Evolutionary conservation across 1,139 yeast genomes (phyloP).

Genomic region (Pichia sp.): DNA sequence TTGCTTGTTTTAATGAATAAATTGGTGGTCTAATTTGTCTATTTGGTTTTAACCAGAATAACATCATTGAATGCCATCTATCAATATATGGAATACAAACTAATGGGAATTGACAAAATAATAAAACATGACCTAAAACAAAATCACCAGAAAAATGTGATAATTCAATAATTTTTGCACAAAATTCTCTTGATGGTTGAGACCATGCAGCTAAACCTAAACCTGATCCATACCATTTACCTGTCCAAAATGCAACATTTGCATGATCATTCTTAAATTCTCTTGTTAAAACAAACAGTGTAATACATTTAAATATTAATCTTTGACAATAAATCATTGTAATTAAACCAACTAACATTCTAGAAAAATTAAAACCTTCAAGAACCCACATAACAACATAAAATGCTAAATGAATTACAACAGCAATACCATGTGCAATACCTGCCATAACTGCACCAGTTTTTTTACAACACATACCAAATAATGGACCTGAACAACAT

Average conservation of each 20-base stretch:
- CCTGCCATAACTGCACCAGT: constrained; percentile 98
- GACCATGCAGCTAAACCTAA: constrained; percentile 95
- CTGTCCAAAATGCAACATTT: constrained; percentile 99
- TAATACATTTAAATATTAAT: constrained; percentile 77
- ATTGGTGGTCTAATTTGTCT: constrained; percentile 99
- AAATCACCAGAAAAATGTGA: constrained; percentile 98
- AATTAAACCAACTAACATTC: constrained; percentile 81
- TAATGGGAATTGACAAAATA: constrained; percentile 86
- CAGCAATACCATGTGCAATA: constrained; percentile 92
- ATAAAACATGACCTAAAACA: constrained; percentile 78
- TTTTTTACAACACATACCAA: constrained; percentile 94
- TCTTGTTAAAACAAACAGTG: constrained; percentile 77
- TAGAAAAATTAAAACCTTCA: constrained; percentile 85
- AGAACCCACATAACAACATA: constrained; percentile 96
- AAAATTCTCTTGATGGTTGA: constrained; percentile 94
- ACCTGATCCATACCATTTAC: constrained; percentile 97
- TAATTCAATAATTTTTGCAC: constrained; percentile 89
- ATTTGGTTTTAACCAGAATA: constrained; percentile 98
- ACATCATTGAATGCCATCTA: constrained; percentile 97
- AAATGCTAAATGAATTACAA: constrained; percentile 75
- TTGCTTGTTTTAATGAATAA: constrained; percentile 93
- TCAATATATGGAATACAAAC: constrained; percentile 83
- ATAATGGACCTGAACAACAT: constrained; percentile 95
- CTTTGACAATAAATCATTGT: constrained; percentile 87
- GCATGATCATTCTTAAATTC: constrained; percentile 97